Evolutionary conservation across 1,139 yeast species (phyloP).

Genomic region (Yamadazyma kanchanaburiensis): DNA sequence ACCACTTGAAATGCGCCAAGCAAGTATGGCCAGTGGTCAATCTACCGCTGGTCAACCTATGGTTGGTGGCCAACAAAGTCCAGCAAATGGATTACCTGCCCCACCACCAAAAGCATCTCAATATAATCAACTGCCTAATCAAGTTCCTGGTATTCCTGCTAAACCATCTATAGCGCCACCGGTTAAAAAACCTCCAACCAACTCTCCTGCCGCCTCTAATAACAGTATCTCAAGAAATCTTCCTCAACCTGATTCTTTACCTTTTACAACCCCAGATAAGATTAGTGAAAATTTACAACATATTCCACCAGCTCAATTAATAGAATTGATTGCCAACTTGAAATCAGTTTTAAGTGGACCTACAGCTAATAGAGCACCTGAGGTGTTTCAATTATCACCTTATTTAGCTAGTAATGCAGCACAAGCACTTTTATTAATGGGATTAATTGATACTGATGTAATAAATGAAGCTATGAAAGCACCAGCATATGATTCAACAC

Average conservation of each 20-base stretch:
- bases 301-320: constrained; percentile 66
- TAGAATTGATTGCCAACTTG: constrained; percentile 63
- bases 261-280: constrained; percentile 48
- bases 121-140: neutral
- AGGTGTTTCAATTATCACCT: constrained; percentile 53
- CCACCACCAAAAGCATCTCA: no score
- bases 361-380: constrained; percentile 46
- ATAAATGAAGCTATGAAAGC: constrained; percentile 46
- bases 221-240: constrained; percentile 20
- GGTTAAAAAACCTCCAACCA: neutral
- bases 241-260: constrained; percentile 45
- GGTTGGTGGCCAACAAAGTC: neutral
- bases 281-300: constrained; percentile 54
- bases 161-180: no score
- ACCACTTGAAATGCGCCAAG: constrained; percentile 57
- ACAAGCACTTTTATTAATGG: constrained; percentile 75
- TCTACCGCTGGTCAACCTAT: neutral
- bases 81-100: neutral
- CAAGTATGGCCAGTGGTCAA: constrained; percentile 8
- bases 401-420: constrained; percentile 63
- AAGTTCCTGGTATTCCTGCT: neutral
- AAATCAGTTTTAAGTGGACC: constrained; percentile 52
- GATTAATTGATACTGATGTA: constrained; percentile 63
- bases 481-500: constrained; percentile 20
- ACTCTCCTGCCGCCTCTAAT: neutral